phyloP scores from a whole-genome alignment of 1,139 yeast genomes.

The Hemisphaericaspora xylanilytica region DNA sequence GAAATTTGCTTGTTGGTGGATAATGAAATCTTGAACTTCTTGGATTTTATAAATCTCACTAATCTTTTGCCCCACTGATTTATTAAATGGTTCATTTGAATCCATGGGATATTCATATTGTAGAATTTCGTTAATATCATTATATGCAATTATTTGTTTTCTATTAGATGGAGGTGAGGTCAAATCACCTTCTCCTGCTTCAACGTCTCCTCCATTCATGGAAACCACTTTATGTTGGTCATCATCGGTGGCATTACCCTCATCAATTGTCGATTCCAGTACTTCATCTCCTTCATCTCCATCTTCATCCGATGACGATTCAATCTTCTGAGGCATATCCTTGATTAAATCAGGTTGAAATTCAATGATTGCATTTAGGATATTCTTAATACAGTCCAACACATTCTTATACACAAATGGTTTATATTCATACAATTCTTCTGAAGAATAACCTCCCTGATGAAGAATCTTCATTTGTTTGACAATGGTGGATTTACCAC shows the following conservation, averaged over 20 bases:
- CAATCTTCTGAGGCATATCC: slow-evolving; percentile 19
- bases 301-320: slow-evolving; percentile 1
- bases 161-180: slow-evolving; percentile 12
- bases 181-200: too few relatives aligned
- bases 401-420: slow-evolving; percentile 71
- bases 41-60: slow-evolving; percentile 52
- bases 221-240: slow-evolving; percentile 16
- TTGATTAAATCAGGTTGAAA: slow-evolving; percentile 49
- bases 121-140: slow-evolving; percentile 48
- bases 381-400: slow-evolving; percentile 61
- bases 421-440: slow-evolving; percentile 62
- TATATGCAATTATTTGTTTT: slow-evolving; percentile 27
- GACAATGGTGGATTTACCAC: slow-evolving; percentile 74
- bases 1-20: slow-evolving; percentile 66
- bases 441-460: slow-evolving; percentile 63
- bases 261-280: slow-evolving; percentile 6
- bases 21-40: slow-evolving; percentile 56
- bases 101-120: slow-evolving; percentile 51
- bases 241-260: slow-evolving; percentile 8
- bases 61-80: slow-evolving; percentile 45
- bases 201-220: slow-evolving; percentile 15
- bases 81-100: slow-evolving; percentile 45
- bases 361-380: slow-evolving; percentile 56
- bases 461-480: slow-evolving; percentile 75
- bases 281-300: slow-evolving; percentile 8